phyloP scores from a whole-genome alignment of 129 eudicot genomes.

The Pseudognaphalium luteoalbum region DNA sequence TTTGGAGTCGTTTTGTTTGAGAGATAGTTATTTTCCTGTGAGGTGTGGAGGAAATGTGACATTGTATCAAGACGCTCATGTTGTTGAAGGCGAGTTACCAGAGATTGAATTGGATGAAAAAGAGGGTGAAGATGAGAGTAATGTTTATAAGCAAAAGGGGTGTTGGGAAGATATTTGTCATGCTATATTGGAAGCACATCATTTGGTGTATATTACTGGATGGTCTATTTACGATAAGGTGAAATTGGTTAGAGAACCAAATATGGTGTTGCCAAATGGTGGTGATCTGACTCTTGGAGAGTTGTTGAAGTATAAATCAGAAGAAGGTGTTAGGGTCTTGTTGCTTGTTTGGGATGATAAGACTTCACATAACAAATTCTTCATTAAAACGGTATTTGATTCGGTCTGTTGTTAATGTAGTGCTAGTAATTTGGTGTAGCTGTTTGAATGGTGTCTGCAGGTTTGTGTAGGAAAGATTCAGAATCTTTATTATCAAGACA shows the following conservation, averaged over 20 bases:
- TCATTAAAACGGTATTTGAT: constrained; percentile 59
- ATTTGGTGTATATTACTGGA: constrained; percentile 68
- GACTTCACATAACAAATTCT: constrained; percentile 81
- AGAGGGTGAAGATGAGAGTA: not conserved
- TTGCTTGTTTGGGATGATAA: constrained; percentile 92
- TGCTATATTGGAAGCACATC: constrained; percentile 81
- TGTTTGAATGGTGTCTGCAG: not conserved
- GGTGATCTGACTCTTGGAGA: constrained; percentile 71
- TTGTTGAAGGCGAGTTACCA: constrained; percentile 57
- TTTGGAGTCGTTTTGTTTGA: constrained; percentile 40
- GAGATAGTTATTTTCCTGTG: constrained; percentile 67
- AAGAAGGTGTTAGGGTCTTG: constrained; percentile 86
- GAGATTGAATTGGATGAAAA: constrained; percentile 49
- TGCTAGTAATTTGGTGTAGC: not conserved
- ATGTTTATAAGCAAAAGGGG: constrained; percentile 34
- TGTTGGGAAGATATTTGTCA: constrained; percentile 93
- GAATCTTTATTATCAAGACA: not conserved
- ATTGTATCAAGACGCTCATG: constrained; percentile 84
- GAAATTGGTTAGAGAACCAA: constrained; percentile 76
- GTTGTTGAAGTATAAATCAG: constrained; percentile 70
- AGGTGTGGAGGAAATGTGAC: constrained; percentile 63
- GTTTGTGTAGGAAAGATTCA: constrained; percentile 2
- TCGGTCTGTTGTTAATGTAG: not conserved
- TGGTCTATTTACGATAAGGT: constrained; percentile 83
- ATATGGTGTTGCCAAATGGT: constrained; percentile 50